These are phyloP conservation scores for Mycena vulgaris DNA, from an alignment of 768 basidiomycete genomes.

Conservation along the genomic window DNA sequence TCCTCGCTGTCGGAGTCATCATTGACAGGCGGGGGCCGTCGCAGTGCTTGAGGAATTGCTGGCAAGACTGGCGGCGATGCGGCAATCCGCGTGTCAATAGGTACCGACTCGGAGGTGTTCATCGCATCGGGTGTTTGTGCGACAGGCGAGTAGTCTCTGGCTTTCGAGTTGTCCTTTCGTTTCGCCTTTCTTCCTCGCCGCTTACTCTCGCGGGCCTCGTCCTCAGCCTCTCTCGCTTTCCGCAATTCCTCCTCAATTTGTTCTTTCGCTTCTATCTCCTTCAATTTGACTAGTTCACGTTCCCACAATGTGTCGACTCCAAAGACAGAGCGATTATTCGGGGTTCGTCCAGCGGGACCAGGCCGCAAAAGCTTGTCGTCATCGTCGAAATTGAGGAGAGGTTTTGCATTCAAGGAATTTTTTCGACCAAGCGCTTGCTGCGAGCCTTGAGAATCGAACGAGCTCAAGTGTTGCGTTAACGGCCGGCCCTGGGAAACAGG, in stretches of 20 bases:
- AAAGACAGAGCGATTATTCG: conserved; percentile 84
- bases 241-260: conserved; percentile 68
- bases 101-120: conserved; percentile 33
- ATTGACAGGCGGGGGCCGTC: conserved; percentile 58
- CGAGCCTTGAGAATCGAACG: conserved; percentile 58
- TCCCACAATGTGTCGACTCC: conserved; percentile 97
- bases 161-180: conserved; percentile 45
- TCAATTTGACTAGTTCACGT: conserved; percentile 85
- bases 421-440: conserved; percentile 58
- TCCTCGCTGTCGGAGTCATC: conserved; percentile 71
- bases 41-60: conserved; percentile 56
- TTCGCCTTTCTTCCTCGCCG: conserved; percentile 63
- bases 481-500: conserved; percentile 52
- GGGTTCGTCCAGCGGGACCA: conserved; percentile 46
- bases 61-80: conserved; percentile 63
- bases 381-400: conserved; percentile 78
- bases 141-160: conserved; percentile 21
- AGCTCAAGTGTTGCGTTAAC: conserved; percentile 59
- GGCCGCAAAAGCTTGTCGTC: conserved; percentile 54
- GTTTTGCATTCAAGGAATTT: conserved; percentile 69
- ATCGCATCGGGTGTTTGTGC: conserved; percentile 22
- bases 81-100: conserved; percentile 50
- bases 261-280: conserved; percentile 82
- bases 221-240: conserved; percentile 61
- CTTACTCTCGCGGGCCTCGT: conserved; percentile 60